Evolutionary conservation across 352 stramenopile genomes (phyloP).

Genomic region (Pythium biforme): DNA sequence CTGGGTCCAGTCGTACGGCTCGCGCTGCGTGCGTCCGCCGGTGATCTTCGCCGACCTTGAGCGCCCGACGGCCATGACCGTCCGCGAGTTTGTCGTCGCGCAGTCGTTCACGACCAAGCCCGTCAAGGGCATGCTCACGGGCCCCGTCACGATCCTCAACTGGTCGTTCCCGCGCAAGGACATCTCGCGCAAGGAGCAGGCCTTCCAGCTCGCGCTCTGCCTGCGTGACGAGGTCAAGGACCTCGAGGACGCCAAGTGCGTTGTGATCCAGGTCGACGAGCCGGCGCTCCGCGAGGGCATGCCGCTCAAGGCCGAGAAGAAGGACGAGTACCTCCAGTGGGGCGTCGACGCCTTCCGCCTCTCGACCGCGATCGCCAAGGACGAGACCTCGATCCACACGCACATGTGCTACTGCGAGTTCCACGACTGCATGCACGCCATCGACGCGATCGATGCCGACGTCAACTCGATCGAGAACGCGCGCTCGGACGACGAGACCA

Average conservation of each 20-base stretch:
- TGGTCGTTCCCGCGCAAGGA: slow-evolving; percentile 94
- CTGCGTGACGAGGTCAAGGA: slow-evolving; percentile 91
- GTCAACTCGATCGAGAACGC: slow-evolving; percentile 96
- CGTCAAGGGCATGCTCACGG: slow-evolving; percentile 94
- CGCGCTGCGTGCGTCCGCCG: slow-evolving; percentile 89
- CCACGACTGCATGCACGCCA: slow-evolving; percentile 91
- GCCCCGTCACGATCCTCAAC: slow-evolving; percentile 94
- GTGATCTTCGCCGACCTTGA: slow-evolving; percentile 90
- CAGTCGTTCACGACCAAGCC: slow-evolving; percentile 89
- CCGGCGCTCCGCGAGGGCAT: slow-evolving; percentile 91
- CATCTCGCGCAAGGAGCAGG: slow-evolving; percentile 86
- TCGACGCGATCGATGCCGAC: slow-evolving; percentile 91
- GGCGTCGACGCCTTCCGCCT: slow-evolving; percentile 87
- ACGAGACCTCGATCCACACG: slow-evolving; percentile 92
- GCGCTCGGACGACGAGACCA: slow-evolving; percentile 89
- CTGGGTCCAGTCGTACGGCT: slow-evolving; percentile 94
- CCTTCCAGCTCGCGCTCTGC: slow-evolving; percentile 89
- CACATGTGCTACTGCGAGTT: slow-evolving; percentile 98
- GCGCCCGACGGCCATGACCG: slow-evolving; percentile 86
- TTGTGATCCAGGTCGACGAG: slow-evolving; percentile 92
- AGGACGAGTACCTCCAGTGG: slow-evolving; percentile 82
- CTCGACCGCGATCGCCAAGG: slow-evolving; percentile 80
- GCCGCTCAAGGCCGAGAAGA: slow-evolving; percentile 83
- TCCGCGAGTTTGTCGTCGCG: slow-evolving; percentile 89
- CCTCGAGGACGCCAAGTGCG: slow-evolving; percentile 87